Conservation (phyloP, 177 flowering plant species). For the Vitis hybrid region DNA sequence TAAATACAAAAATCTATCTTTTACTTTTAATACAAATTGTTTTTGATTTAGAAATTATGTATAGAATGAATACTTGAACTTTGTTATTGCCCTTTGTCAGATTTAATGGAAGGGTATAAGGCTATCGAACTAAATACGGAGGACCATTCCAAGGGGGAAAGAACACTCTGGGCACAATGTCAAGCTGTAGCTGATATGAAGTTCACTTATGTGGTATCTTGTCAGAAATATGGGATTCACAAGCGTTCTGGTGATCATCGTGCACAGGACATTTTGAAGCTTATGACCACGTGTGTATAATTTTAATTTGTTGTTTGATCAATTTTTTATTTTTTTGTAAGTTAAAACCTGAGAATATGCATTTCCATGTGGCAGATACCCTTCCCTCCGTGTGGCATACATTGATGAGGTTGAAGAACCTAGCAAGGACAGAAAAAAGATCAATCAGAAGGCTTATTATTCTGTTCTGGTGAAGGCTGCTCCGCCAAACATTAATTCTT, state of each 20-base stretch:
- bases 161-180: slow-evolving; percentile 81
- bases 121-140: slow-evolving; percentile 74
- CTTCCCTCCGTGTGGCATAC: slow-evolving; percentile 98
- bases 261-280: slow-evolving; percentile 81
- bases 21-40: neutral
- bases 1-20: neutral
- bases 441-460: slow-evolving; percentile 69
- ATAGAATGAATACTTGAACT: neutral
- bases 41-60: neutral
- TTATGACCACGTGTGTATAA: slow-evolving; percentile 70
- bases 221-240: slow-evolving; percentile 92
- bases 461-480: slow-evolving; percentile 91
- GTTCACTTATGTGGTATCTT: slow-evolving; percentile 92
- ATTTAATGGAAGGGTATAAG: slow-evolving; percentile 91
- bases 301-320: neutral
- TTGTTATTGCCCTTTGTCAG: slow-evolving; percentile 28
- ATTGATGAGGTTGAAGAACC: slow-evolving; percentile 96
- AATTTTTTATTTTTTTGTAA: neutral
- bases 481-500: slow-evolving; percentile 57
- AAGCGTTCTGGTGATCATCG: slow-evolving; percentile 83
- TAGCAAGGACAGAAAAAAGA: slow-evolving; percentile 59
- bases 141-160: slow-evolving; percentile 66
- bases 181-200: slow-evolving; percentile 99
- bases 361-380: slow-evolving; percentile 51
- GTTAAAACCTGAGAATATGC: neutral